Percentiles rank a stretch among this genome's conserved stretches.
These are phyloP conservation scores for Ogataea chonburiensis DNA, from an alignment of 805 yeast genomes.

Conservation along the genomic window DNA sequence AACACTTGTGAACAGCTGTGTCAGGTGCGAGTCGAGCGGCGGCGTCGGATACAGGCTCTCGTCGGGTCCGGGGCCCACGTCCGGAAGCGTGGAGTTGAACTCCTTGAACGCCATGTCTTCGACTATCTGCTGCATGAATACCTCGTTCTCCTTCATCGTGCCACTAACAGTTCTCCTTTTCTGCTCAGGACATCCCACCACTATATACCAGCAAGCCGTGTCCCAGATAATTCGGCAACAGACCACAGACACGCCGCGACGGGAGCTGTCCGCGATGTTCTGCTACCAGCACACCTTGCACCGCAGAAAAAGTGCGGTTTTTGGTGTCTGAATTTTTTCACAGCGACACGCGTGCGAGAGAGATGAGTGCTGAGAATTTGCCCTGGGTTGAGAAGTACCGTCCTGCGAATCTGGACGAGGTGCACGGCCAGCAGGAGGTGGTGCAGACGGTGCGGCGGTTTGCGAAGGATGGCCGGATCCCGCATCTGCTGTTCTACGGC, in stretches of 20 bases:
- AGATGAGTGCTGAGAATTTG: slow-evolving; percentile 42
- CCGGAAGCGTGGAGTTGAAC: slow-evolving; percentile 1
- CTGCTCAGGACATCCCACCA: background rate
- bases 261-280: no score
- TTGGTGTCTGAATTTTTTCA: background rate
- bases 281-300: slow-evolving; percentile 5
- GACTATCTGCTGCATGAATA: slow-evolving; percentile 17
- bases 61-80: no score
- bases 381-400: slow-evolving; percentile 97
- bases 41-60: slow-evolving; percentile 16
- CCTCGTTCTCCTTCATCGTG: slow-evolving; percentile 9
- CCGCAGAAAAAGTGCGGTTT: background rate
- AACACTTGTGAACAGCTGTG: slow-evolving; percentile 8
- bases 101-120: slow-evolving; percentile 15
- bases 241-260: slow-evolving; percentile 8
- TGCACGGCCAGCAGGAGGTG: slow-evolving; percentile 87
- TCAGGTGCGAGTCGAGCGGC: slow-evolving; percentile 14
- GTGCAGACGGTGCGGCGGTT: slow-evolving; percentile 83
- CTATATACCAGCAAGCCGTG: slow-evolving; percentile 1
- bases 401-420: slow-evolving; percentile 79
- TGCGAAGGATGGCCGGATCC: slow-evolving; percentile 77
- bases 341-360: slow-evolving; percentile 1
- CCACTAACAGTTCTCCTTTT: background rate
- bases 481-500: slow-evolving; percentile 91
- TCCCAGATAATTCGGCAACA: slow-evolving; percentile 8